phyloP scores from a whole-genome alignment of 352 stramenopile genomes.

The Globisporangium paddicum region DNA sequence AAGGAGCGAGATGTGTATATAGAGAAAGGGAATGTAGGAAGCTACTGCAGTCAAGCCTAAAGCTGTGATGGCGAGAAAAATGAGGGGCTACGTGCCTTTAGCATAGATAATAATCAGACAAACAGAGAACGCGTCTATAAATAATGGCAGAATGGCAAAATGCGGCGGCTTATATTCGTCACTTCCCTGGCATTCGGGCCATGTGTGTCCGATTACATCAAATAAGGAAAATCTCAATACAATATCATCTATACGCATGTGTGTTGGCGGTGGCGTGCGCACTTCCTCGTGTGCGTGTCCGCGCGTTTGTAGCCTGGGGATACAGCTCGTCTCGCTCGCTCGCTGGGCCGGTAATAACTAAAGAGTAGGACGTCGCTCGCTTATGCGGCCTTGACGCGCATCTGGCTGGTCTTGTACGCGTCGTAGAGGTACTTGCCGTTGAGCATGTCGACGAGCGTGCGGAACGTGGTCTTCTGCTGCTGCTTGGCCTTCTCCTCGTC shows the following conservation, averaged over 20 bases:
- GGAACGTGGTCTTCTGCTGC: conserved; percentile 49
- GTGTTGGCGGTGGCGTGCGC: background rate
- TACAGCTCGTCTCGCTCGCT: background rate
- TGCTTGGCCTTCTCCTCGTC: conserved; percentile 46
- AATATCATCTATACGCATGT: conserved; percentile 7
- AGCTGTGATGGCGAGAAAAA: background rate
- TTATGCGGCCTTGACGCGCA: conserved; percentile 55
- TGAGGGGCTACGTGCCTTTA: background rate
- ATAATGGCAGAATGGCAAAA: background rate
- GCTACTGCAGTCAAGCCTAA: background rate
- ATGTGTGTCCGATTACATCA: background rate
- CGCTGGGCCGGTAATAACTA: conserved; percentile 7
- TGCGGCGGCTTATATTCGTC: conserved; percentile 6
- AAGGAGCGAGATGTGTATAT: conserved; percentile 1
- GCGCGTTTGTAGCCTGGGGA: background rate
- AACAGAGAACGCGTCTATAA: background rate
- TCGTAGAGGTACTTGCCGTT: conserved; percentile 87
- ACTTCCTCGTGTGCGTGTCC: background rate
- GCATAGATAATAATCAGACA: background rate
- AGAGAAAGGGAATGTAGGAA: background rate
- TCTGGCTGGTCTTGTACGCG: conserved; percentile 61
- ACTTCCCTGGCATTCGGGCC: background rate
- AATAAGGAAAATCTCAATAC: conserved; percentile 7
- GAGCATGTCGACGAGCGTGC: conserved; percentile 84
- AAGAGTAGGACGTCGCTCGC: background rate